Evolutionary conservation across 2,329 filamentous ascomycete species (phyloP).

Genomic region (Hypoxylon sp.): DNA sequence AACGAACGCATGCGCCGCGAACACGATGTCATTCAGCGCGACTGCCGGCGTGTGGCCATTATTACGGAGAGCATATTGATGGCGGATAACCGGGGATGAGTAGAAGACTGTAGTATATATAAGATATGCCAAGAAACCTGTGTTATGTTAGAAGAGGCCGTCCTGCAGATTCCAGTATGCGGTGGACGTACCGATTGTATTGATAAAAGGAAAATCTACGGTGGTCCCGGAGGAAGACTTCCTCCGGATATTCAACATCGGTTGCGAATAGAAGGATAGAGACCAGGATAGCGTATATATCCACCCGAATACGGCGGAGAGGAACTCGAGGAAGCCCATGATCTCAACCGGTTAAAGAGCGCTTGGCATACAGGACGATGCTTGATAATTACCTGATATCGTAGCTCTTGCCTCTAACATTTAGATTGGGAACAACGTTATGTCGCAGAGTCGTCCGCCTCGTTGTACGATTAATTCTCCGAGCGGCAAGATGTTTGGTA

Average conservation of each 20-base stretch:
- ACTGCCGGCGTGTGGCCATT: constrained; percentile 83
- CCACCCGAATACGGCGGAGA: constrained; percentile 77
- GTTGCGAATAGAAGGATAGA: constrained; percentile 92
- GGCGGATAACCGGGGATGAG: constrained; percentile 80
- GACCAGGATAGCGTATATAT: constrained; percentile 84
- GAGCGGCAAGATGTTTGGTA: not conserved
- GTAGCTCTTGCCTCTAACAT: constrained; percentile 7
- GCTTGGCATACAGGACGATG: constrained; percentile 20
- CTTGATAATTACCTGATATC: constrained; percentile 10
- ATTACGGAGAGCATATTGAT: constrained; percentile 87
- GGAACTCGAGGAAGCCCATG: constrained; percentile 60
- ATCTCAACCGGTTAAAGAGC: constrained; percentile 28
- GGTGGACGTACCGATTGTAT: constrained; percentile 65
- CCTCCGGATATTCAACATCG: constrained; percentile 81
- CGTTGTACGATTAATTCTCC: not conserved
- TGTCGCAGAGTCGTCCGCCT: not conserved
- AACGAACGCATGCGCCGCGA: constrained; percentile 83
- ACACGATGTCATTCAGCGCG: constrained; percentile 88
- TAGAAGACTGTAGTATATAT: constrained; percentile 81
- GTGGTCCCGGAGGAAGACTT: constrained; percentile 85
- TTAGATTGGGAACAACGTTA: constrained; percentile 20
- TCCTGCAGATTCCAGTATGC: not conserved
- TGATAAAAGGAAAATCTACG: constrained; percentile 87
- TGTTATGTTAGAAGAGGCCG: constrained; percentile 15
- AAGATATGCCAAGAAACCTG: constrained; percentile 80